Evolutionary conservation across 768 basidiomycete species (phyloP).

Genomic region (Suillus americanus): DNA sequence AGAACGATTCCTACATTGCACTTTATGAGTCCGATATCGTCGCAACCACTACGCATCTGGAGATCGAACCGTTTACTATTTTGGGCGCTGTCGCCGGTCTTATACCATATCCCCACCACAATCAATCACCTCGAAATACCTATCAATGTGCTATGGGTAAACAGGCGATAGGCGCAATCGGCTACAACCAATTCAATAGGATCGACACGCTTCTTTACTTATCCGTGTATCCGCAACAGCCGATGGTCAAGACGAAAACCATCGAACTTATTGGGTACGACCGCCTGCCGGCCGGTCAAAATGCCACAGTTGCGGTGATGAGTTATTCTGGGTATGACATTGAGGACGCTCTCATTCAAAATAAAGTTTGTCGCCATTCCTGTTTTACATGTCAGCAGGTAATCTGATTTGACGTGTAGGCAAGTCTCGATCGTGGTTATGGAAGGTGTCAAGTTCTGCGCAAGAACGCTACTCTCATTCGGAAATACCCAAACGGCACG

Average conservation of each 20-base stretch:
- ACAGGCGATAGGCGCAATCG: slow-evolving; percentile 98
- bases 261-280: slow-evolving; percentile 98
- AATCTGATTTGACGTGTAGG: slow-evolving; percentile 42
- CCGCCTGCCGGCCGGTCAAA: slow-evolving; percentile 95
- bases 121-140: slow-evolving; percentile 98
- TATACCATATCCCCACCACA: slow-evolving; percentile 99
- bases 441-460: slow-evolving; percentile 96
- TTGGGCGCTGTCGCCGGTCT: slow-evolving; percentile 97
- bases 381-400: slow-evolving; percentile 6
- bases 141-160: slow-evolving; percentile 99
- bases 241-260: slow-evolving; percentile 99
- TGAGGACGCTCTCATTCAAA: slow-evolving; percentile 96
- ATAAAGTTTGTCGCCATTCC: slow-evolving; percentile 56
- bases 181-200: slow-evolving; percentile 94
- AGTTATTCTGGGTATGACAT: slow-evolving; percentile 99
- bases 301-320: slow-evolving; percentile 98
- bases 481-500: slow-evolving; percentile 97
- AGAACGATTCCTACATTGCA: slow-evolving; percentile 96
- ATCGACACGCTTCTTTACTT: slow-evolving; percentile 99
- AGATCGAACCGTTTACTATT: slow-evolving; percentile 98
- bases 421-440: slow-evolving; percentile 95
- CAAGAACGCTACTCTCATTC: slow-evolving; percentile 91
- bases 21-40: slow-evolving; percentile 89
- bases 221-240: slow-evolving; percentile 96
- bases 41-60: slow-evolving; percentile 85